Evolutionary conservation across 2,329 filamentous ascomycete species (phyloP), one percentile per base, ranked within the genome.

Genomic region (Neofusicoccum kwambonambiense): DNA sequence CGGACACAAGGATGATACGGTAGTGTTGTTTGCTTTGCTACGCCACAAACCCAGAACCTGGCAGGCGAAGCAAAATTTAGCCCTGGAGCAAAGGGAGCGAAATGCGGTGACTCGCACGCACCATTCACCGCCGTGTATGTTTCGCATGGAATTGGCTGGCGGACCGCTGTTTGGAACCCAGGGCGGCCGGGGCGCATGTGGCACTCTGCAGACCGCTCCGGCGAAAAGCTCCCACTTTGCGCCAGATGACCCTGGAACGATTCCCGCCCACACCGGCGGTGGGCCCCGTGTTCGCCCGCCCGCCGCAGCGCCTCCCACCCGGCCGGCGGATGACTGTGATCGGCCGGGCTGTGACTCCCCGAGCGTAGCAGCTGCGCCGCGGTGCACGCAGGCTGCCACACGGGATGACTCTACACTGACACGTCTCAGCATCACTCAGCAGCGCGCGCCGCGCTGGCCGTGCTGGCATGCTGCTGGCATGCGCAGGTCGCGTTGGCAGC

Each of bases 11-110:
- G 15, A 37, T 41, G 47, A 22, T 15, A 50, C 17, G 52, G 37
- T 57, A 39, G 44, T 34, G n/a, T 35, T 63, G 62, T 57, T 64
- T 64, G 61, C 61, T 47, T 54, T 54, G 61, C 42, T 47, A 19
- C 42, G 51, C 51, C 51, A 56, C 51, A 41, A 37, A 9, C 35
- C 35, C 51, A 54, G 31, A 39, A 17, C 34, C 51, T 17, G 31
- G n/a, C 13, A 31, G 22, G 37, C 50, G 27, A 44, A 42, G 56
- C 56, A 35, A 45, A 44, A 49, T 49, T 44, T 12, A 42, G 15
- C 39, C 54, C 41, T 45, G 54, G 39, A 42, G 54, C 37, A 19
- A 42, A 57, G 27, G 31, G 52, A 19, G 34, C n/a, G 37, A 39
- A 39, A 39, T 39, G 37, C 37, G 37, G 37, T 39, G 37, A 39